Evolutionary conservation across 2,329 filamentous ascomycete species (phyloP).

Genomic region (Cercospora sp.): DNA sequence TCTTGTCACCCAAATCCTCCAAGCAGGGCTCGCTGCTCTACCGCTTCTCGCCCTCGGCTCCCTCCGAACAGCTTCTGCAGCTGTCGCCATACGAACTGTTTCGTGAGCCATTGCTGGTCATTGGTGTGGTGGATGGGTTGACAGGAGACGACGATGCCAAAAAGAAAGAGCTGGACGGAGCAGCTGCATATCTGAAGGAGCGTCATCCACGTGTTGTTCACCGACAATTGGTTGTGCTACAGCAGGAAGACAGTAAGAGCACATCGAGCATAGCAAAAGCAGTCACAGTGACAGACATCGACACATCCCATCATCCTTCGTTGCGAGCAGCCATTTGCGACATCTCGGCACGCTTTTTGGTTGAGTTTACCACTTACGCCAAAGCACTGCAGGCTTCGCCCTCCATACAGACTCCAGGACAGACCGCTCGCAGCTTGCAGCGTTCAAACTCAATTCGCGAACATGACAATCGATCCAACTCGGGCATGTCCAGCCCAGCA

Average conservation of each 20-base stretch:
- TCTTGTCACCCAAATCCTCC: conserved; percentile 79
- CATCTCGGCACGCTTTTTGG: conserved; percentile 47
- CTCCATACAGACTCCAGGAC: conserved; percentile 73
- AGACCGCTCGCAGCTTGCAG: conserved; percentile 43
- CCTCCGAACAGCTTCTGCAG: conserved; percentile 75
- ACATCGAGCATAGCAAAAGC: conserved; percentile 17
- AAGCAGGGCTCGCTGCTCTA: conserved; percentile 84
- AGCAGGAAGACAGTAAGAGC: conserved; percentile 17
- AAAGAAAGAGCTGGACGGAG: conserved; percentile 34
- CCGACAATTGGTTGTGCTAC: conserved; percentile 34
- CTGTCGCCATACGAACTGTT: conserved; percentile 88
- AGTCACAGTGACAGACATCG: conserved; percentile 23
- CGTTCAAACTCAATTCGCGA: conserved; percentile 35
- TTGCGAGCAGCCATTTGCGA: conserved; percentile 50
- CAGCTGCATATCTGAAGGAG: conserved; percentile 35
- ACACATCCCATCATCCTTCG: conserved; percentile 24
- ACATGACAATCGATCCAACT: conserved; percentile 27
- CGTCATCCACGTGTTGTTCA: conserved; percentile 38
- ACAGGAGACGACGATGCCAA: conserved; percentile 54
- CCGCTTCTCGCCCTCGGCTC: conserved; percentile 77
- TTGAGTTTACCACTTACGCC: conserved; percentile 51
- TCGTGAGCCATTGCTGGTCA: conserved; percentile 76
- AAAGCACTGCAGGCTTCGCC: conserved; percentile 55
- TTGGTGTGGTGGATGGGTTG: conserved; percentile 82
- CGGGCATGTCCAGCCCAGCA: conserved; percentile 31